Conservation (phyloP, 2,329 filamentous ascomycete species). For the Calycina herbarum region DNA sequence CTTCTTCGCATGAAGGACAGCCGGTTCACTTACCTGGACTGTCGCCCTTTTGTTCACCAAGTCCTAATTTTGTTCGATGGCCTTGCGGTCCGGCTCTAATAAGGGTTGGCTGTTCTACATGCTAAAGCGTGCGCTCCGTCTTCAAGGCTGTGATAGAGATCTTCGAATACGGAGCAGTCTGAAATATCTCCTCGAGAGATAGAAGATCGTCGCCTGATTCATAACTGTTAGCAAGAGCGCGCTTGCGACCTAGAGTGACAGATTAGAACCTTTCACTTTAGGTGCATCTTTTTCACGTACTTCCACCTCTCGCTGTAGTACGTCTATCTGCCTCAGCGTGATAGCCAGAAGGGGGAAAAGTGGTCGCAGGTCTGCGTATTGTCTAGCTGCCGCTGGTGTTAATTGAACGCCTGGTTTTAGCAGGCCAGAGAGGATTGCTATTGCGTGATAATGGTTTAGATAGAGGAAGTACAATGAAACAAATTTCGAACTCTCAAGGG, state of each 20-base stretch:
- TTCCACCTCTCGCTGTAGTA: constrained; percentile 17
- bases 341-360: constrained; percentile 16
- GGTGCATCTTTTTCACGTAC: constrained; percentile 16
- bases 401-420: constrained; percentile 14
- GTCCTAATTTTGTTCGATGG: too few relatives aligned
- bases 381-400: constrained; percentile 9
- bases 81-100: too few relatives aligned
- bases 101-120: too few relatives aligned
- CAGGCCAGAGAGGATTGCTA: constrained; percentile 8
- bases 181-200: constrained; percentile 17
- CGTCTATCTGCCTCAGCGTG: constrained; percentile 11
- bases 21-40: too few relatives aligned
- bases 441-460: constrained; percentile 16
- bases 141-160: too few relatives aligned
- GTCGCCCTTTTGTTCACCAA: too few relatives aligned
- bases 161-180: constrained; percentile 5
- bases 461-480: constrained; percentile 21
- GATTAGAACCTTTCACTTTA: constrained; percentile 17
- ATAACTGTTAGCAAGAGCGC: constrained; percentile 15
- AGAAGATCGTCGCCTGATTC: constrained; percentile 15
- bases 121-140: too few relatives aligned
- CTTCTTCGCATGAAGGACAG: too few relatives aligned
- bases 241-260: constrained; percentile 12
- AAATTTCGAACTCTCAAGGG: constrained; percentile 20
- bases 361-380: constrained; percentile 7